Conservation (phyloP, 768 basidiomycete species). For the Tricholoma flavovirens region DNA sequence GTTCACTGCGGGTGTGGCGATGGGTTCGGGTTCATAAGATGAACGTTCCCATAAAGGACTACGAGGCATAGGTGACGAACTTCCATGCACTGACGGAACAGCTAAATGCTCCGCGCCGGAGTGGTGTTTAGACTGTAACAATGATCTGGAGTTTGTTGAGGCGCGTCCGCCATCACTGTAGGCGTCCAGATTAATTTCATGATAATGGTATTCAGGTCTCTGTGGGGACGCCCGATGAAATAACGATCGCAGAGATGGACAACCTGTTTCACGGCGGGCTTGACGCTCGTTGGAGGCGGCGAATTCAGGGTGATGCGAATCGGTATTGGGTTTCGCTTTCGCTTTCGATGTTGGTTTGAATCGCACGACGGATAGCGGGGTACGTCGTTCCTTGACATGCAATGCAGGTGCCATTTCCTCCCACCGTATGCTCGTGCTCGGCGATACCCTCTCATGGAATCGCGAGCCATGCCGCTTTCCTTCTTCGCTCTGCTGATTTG, state of each 20-base stretch:
- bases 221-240: conserved; percentile 7
- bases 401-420: conserved; percentile 1
- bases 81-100: background rate
- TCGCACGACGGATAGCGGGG: conserved; percentile 7
- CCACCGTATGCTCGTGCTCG: conserved; percentile 1
- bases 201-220: background rate
- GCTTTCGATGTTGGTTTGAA: conserved; percentile 2
- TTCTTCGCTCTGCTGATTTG: background rate
- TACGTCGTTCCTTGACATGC: background rate
- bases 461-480: conserved; percentile 7
- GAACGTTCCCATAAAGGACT: background rate
- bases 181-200: background rate
- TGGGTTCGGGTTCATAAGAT: background rate
- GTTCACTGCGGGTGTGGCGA: background rate
- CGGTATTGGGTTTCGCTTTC: background rate
- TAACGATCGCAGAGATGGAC: conserved; percentile 9
- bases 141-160: conserved; percentile 6
- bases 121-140: conserved; percentile 8
- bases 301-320: background rate
- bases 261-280: background rate
- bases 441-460: conserved; percentile 14
- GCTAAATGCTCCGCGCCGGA: background rate
- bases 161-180: conserved; percentile 3
- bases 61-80: background rate
- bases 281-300: background rate